Evolutionary conservation across 1,284 basidiomycete genomes (phyloP), one percentile per base, ranked within the genome.

Genomic region (Peniophora sp.): DNA sequence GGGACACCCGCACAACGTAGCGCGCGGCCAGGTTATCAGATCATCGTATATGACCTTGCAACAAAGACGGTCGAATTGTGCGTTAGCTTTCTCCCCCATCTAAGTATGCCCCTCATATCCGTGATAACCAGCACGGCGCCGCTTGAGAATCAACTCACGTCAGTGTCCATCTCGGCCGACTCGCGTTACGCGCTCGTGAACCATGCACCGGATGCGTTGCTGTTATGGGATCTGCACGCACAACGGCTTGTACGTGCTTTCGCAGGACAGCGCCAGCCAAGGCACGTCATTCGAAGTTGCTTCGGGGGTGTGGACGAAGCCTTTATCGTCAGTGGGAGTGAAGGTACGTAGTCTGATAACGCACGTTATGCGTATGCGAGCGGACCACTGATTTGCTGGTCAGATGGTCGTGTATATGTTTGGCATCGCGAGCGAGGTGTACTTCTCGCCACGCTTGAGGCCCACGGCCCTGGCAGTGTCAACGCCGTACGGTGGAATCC

Each of bases 401-500:
- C 63, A 93, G 90, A 97, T 70, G 82, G 84, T 41, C 88, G 89
- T 56, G 85, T 97, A 47, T 97, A 97, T 69, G 80, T 98, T 20
- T 99, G 96, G 94, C 92, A 98, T 66, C 85, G 89, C 49, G 87
- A 92, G 59, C 87, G 86, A 2, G 89, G 89, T 0, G 73, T 79
- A 0, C 75, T 94, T 43, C 75, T 99, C 23, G 92, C 97, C 66
- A 78, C 85, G 22, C 77, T 98, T 1, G 66, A 77, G 1, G 96
- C 95, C 0, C 97, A 99, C 61, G 86, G 84, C 14, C 67, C 69
- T 48, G 93, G 93, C 36, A 89, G 87, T 53, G 95, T 99, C 54
- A 99, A 98, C 66, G 86, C 88, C 17, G 94, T 99, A 10, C 89
- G 93, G 14, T 99, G 97, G 97, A 96, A 97, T 67, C 93, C 92